Percentiles rank a stretch among this genome's conserved stretches.
Evolutionary conservation across 352 stramenopile species (phyloP).

Genomic region (Phytophthora podocarpi): DNA sequence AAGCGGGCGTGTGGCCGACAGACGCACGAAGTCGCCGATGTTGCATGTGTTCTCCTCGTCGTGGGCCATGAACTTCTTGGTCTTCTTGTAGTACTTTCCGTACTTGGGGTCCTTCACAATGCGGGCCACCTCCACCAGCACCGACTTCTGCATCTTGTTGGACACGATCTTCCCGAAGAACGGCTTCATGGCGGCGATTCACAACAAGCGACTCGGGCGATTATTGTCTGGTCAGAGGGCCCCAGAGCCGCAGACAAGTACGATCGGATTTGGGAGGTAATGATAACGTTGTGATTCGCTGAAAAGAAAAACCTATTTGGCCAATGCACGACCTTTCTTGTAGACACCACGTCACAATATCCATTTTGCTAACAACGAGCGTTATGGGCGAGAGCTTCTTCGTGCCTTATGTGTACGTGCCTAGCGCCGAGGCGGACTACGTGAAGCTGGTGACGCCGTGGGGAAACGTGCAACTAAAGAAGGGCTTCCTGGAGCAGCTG

Average conservation of each 20-base stretch:
- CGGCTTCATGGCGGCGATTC: slow-evolving; percentile 71
- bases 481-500: slow-evolving; percentile 51
- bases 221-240: slow-evolving; percentile 30
- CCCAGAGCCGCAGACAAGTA: slow-evolving; percentile 9
- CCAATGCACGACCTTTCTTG: slow-evolving; percentile 7
- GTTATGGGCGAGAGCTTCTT: slow-evolving; percentile 54
- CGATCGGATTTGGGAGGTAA: neutral
- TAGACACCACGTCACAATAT: slow-evolving; percentile 21
- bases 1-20: slow-evolving; percentile 77
- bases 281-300: slow-evolving; percentile 3
- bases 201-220: slow-evolving; percentile 11
- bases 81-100: slow-evolving; percentile 95
- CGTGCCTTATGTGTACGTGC: slow-evolving; percentile 78
- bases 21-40: slow-evolving; percentile 87
- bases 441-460: slow-evolving; percentile 76
- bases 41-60: slow-evolving; percentile 95
- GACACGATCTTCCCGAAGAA: slow-evolving; percentile 95
- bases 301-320: slow-evolving; percentile 1
- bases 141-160: slow-evolving; percentile 97
- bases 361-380: slow-evolving; percentile 4
- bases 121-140: slow-evolving; percentile 94
- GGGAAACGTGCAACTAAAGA: slow-evolving; percentile 66
- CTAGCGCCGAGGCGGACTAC: slow-evolving; percentile 56
- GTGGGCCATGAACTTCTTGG: slow-evolving; percentile 98
- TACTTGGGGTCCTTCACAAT: slow-evolving; percentile 96